Evolutionary conservation across 225 moss, liverwort and hornwort species (phyloP), one percentile per base, ranked within the genome.

Genomic region (Polytrichum formosum): DNA sequence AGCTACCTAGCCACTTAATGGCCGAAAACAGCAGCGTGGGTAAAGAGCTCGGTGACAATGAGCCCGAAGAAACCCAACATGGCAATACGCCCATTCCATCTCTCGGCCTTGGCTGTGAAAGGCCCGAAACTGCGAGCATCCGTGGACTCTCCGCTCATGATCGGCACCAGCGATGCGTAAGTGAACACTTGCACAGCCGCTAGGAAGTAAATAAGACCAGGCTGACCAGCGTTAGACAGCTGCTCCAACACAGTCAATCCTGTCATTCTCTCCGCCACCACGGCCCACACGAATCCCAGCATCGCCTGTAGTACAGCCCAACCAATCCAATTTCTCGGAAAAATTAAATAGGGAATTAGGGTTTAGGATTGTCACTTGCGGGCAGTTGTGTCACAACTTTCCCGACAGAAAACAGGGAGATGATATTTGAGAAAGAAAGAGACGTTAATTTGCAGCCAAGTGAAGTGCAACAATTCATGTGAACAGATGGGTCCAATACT

Each of bases 81-180:
- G 5, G 84, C 84, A 69, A 81, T 61, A 0, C 81, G 84, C 10
- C 81, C 84, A 64, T 84, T 84, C 81, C 84, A 84, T 0, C 78
- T 75, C 78, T 84, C 84, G 6, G 84, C 81, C 7, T 30, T 74
- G 19, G 84, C 84, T 1, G 78, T 81, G 81, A 84, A 84, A 0
- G 84, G 81, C 0, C 81, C 81, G 19, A 84, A 84, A 56, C 78
- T 81, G 5, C 81, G 81, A 0, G 84, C 81, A 53, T 84, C 84
- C 1, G 81, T 78, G 7, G 81, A 81, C 75, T 84, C 81, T 29
- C 84, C 84, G 23, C 78, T 84, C 81, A 68, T 27, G 67, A 84
- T 84, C 4, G 84, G 84, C 61, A 84, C 78, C 67, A 84, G 54
- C 70, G 78, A 84, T 26, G 81, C 78, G 64, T 84, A 81, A 8